Conservation (phyloP, 208 protist genomes). For the Wallacemonas collosoma region DNA sequence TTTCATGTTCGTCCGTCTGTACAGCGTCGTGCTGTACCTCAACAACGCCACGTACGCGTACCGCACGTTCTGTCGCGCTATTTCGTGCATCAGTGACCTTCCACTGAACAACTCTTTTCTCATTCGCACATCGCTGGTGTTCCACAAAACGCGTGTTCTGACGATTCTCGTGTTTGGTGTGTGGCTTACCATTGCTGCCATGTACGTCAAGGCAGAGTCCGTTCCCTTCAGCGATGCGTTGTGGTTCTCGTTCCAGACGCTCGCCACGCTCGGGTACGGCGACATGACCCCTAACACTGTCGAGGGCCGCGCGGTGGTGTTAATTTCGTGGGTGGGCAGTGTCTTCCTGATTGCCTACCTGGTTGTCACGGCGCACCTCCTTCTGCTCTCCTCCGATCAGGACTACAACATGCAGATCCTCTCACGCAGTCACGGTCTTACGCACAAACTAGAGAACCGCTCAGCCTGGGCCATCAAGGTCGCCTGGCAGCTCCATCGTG, state of each 20-base stretch:
- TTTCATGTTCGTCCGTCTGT: slow-evolving; percentile 74
- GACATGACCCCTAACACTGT: slow-evolving; percentile 64
- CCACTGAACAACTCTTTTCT: slow-evolving; percentile 64
- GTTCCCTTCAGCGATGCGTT: slow-evolving; percentile 50
- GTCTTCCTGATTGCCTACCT: slow-evolving; percentile 47
- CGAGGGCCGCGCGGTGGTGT: slow-evolving; percentile 43
- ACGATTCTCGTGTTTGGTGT: slow-evolving; percentile 23
- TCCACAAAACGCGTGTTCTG: slow-evolving; percentile 34
- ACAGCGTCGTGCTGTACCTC: slow-evolving; percentile 70
- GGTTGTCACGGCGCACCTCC: slow-evolving; percentile 37
- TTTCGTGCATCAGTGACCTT: slow-evolving; percentile 52
- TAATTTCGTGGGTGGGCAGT: slow-evolving; percentile 47
- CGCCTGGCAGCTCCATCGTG: slow-evolving; percentile 51
- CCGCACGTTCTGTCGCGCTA: slow-evolving; percentile 69
- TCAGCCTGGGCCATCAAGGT: slow-evolving; percentile 60
- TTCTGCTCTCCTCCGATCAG: slow-evolving; percentile 26
- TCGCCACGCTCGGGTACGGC: slow-evolving; percentile 79
- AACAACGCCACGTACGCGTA: slow-evolving; percentile 68
- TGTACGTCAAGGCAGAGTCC: slow-evolving; percentile 55
- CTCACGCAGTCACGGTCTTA: slow-evolving; percentile 49
- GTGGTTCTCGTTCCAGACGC: slow-evolving; percentile 81
- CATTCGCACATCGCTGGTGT: slow-evolving; percentile 62
- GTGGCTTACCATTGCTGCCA: slow-evolving; percentile 54
- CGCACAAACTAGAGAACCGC: slow-evolving; percentile 40
- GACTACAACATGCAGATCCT: slow-evolving; percentile 61